Percentiles rank a stretch among this genome's conserved stretches.
Conservation (phyloP, 1,139 yeast genomes). For the Saccharomyces pastorianus region DNA sequence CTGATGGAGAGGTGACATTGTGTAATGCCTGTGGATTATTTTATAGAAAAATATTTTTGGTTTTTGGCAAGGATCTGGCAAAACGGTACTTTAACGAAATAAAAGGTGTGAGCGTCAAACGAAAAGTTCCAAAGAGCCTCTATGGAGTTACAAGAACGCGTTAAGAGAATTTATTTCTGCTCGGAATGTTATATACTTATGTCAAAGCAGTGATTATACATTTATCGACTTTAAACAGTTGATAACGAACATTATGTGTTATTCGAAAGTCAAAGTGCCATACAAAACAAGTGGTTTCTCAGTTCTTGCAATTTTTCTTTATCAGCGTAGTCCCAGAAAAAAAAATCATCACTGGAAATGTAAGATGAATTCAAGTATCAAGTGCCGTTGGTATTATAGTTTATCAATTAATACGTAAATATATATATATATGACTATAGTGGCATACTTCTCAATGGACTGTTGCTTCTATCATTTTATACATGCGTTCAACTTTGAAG, state of each 20-base stretch:
- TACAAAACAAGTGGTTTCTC: background rate
- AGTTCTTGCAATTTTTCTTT: background rate
- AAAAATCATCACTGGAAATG: background rate
- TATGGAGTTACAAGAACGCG: background rate
- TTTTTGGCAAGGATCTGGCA: background rate
- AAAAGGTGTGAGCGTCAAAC: background rate
- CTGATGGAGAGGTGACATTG: conserved; percentile 72
- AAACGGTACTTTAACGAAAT: conserved; percentile 4
- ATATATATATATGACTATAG: background rate
- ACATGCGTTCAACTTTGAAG: background rate
- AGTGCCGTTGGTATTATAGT: background rate
- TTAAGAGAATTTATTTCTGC: background rate
- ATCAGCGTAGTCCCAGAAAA: background rate
- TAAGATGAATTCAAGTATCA: background rate
- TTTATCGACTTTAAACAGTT: background rate
- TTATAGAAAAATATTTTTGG: conserved; percentile 20
- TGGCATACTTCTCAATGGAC: background rate
- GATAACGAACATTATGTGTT: background rate
- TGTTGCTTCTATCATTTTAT: background rate
- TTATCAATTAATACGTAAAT: background rate
- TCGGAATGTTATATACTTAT: background rate
- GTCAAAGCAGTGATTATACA: background rate
- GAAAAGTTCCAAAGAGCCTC: background rate
- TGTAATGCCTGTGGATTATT: conserved; percentile 88
- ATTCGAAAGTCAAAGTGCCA: background rate